A percentile compares a stretch with the other conserved stretches of the same genome.
Conservation (phyloP, 1,139 yeast genomes). For the Sporopachydermia cereana region DNA sequence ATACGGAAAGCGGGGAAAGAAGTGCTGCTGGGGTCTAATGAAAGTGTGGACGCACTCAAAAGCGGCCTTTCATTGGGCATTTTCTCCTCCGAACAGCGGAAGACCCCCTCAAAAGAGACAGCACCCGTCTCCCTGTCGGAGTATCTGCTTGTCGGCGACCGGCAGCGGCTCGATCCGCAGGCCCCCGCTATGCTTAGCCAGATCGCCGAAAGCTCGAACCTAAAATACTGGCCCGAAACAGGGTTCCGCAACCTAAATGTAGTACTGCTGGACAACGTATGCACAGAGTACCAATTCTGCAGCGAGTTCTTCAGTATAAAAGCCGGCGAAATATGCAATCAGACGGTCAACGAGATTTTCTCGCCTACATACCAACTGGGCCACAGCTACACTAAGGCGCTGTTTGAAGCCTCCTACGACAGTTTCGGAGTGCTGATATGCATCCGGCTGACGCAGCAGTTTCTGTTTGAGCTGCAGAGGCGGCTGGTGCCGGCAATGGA, state of each 20-base stretch:
- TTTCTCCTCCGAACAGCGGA: slow-evolving; percentile 11
- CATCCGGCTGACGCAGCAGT: slow-evolving; percentile 56
- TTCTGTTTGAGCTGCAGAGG: slow-evolving; percentile 51
- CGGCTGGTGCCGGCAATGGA: slow-evolving; percentile 63
- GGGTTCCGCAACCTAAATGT: slow-evolving; percentile 63
- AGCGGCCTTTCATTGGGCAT: not conserved
- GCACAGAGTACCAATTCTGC: slow-evolving; percentile 67
- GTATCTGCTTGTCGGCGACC: slow-evolving; percentile 43
- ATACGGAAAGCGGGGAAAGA: slow-evolving; percentile 40
- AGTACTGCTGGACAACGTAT: slow-evolving; percentile 65
- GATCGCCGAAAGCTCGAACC: slow-evolving; percentile 68
- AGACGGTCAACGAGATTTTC: slow-evolving; percentile 36
- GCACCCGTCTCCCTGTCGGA: slow-evolving; percentile 23
- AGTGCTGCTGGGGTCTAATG: slow-evolving; percentile 37
- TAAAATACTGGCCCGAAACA: slow-evolving; percentile 58
- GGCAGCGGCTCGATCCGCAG: slow-evolving; percentile 44
- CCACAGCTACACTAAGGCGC: slow-evolving; percentile 34
- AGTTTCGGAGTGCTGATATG: slow-evolving; percentile 70
- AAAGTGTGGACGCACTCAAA: slow-evolving; percentile 5
- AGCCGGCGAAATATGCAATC: slow-evolving; percentile 30
- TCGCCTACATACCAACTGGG: slow-evolving; percentile 23
- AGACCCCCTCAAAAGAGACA: not conserved
- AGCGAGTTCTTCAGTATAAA: slow-evolving; percentile 54
- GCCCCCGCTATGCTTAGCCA: slow-evolving; percentile 69
- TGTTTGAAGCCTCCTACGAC: slow-evolving; percentile 47